Evolutionary conservation across 306 rosid species (phyloP).

Genomic region (Vigna trinervia): DNA sequence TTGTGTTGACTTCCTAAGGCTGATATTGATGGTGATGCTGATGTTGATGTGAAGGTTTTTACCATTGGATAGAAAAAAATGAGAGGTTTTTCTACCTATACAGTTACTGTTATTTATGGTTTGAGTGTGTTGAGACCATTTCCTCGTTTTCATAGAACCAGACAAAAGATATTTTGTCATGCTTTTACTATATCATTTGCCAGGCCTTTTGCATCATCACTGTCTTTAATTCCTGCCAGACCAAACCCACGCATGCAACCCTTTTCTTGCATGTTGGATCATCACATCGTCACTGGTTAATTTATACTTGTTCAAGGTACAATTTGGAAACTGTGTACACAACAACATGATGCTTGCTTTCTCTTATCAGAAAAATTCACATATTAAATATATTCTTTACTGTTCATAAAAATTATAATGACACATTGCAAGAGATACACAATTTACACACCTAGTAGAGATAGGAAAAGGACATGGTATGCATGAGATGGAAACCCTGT

Average conservation of each 20-base stretch:
- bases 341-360: slow-evolving; percentile 35
- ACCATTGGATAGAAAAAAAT: slow-evolving; percentile 35
- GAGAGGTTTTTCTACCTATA: slow-evolving; percentile 33
- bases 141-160: slow-evolving; percentile 44
- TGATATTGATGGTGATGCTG: slow-evolving; percentile 48
- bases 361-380: slow-evolving; percentile 36
- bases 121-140: background rate
- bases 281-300: slow-evolving; percentile 1
- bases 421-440: slow-evolving; percentile 17
- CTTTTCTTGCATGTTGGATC: slow-evolving; percentile 34
- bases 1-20: slow-evolving; percentile 38
- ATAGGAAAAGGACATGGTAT: slow-evolving; percentile 39
- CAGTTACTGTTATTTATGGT: slow-evolving; percentile 9
- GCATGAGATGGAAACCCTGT: slow-evolving; percentile 2
- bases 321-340: slow-evolving; percentile 36
- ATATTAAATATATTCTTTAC: slow-evolving; percentile 6
- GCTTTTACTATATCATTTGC: slow-evolving; percentile 9
- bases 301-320: slow-evolving; percentile 35
- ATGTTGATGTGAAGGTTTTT: slow-evolving; percentile 65
- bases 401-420: slow-evolving; percentile 15
- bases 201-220: slow-evolving; percentile 1
- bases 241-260: slow-evolving; percentile 42
- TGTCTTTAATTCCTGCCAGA: slow-evolving; percentile 40
- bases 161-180: slow-evolving; percentile 43
- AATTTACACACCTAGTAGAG: background rate